phyloP scores from a whole-genome alignment of 2,329 filamentous ascomycete species.

The Beauveria medogensis region DNA sequence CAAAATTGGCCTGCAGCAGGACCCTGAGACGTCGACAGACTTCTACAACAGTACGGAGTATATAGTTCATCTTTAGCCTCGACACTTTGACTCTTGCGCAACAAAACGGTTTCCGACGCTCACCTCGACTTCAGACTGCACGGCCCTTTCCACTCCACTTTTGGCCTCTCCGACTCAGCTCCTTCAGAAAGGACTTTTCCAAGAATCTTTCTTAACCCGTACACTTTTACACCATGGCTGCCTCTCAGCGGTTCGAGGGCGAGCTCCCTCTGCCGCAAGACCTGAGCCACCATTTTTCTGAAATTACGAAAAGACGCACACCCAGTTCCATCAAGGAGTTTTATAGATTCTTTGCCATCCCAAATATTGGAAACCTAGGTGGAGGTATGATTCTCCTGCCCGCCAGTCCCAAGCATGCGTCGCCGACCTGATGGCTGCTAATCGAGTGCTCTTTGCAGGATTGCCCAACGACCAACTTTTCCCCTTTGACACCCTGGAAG shows the following conservation, averaged over 20 bases:
- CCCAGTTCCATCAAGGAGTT: slow-evolving; percentile 68
- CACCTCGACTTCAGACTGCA: background rate
- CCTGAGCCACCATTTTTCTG: slow-evolving; percentile 71
- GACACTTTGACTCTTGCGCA: background rate
- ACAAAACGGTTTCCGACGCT: background rate
- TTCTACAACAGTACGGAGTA: background rate
- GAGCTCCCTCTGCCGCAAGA: slow-evolving; percentile 48
- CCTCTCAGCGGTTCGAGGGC: background rate
- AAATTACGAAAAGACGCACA: slow-evolving; percentile 55
- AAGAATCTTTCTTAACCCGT: background rate
- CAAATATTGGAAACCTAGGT: slow-evolving; percentile 53
- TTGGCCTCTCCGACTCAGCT: background rate
- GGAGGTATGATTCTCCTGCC: slow-evolving; percentile 39
- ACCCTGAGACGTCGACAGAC: background rate
- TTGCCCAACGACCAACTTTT: slow-evolving; percentile 77
- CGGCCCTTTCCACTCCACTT: slow-evolving; percentile 4
- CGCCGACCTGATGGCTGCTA: background rate
- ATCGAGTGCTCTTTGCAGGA: slow-evolving; percentile 37
- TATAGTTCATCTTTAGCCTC: background rate
- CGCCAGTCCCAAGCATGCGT: background rate
- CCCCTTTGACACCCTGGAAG: slow-evolving; percentile 84
- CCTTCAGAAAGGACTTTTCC: background rate
- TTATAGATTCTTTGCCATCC: slow-evolving; percentile 73
- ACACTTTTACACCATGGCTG: background rate
- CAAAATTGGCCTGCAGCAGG: background rate